Evolutionary conservation across 306 rosid species (phyloP), one percentile per base, ranked within the genome.

Genomic region (Aeschynomene evenia): DNA sequence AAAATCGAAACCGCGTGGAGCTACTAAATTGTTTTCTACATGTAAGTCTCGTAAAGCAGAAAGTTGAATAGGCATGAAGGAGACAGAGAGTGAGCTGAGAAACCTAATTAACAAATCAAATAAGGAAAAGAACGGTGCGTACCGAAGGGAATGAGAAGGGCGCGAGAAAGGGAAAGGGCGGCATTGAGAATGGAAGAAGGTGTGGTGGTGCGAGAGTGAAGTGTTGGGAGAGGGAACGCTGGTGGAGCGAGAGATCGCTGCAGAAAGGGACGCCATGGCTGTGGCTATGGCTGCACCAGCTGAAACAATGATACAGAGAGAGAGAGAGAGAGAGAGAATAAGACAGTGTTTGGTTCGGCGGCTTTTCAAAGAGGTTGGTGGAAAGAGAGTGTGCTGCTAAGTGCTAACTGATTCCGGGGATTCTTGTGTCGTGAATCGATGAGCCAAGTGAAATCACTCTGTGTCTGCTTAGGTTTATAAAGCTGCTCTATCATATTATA

Each of bases 221-320:
- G 70, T 7, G 40, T 70, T 63, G 24, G 68, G 9, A 6, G 66
- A 50, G 21, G 69, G 45, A 73, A 77, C 42, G 77, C 67, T 24
- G 9, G 77, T 14, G 56, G 82, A 68, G 61, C 29, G 74, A 23
- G 84, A 74, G 26, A 76, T 23, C 24, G 71, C 58, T 20, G 80
- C 51, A 15, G 84, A 81, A 45, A 72, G 56, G 9, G 86, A 85
- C 68, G 72, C 79, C 89, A 84, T 84, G 49, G 46, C 66, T 18
- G 15, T 28, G 19, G 42, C 48, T 11, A 14, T 14, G 13, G 33
- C 18, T 31, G 63, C 22, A 13, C 1, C 8, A 1, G 18, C 7
- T 3, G 16, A 7, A 12, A 16, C 4, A 53, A 58, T 5, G 33
- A 66, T 51, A 65, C 16, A 63, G n/a, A 53, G 71, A 50, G 6